Percentiles rank a stretch among this genome's conserved stretches.
phyloP scores from a whole-genome alignment of 768 basidiomycete species.

The Rubroboletus satanas region DNA sequence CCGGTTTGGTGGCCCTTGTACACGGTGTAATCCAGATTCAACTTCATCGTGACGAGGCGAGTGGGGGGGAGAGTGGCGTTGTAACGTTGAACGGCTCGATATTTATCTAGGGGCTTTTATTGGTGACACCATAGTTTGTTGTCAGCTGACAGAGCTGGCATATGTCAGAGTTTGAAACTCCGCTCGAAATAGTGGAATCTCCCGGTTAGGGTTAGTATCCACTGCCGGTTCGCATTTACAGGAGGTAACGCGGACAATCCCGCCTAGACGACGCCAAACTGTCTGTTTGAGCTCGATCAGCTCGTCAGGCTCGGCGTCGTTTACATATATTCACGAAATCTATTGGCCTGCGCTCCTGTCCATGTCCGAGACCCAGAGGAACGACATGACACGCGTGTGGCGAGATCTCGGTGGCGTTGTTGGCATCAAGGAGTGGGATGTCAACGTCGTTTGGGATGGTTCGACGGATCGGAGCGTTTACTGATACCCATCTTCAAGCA shows the following conservation, averaged over 20 bases:
- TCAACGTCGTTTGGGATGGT: slow-evolving; percentile 43
- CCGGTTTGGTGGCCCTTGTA: slow-evolving; percentile 29
- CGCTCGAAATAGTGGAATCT: too few species aligned
- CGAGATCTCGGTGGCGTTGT: slow-evolving; percentile 59
- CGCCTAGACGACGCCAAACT: too few species aligned
- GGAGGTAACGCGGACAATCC: too few species aligned
- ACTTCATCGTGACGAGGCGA: slow-evolving; percentile 5
- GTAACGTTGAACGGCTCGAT: background rate
- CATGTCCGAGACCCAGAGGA: slow-evolving; percentile 49
- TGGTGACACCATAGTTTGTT: slow-evolving; percentile 6
- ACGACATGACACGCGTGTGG: slow-evolving; percentile 60
- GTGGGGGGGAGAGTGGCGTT: background rate
- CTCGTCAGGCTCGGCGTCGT: slow-evolving; percentile 63
- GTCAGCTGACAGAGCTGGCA: too few species aligned
- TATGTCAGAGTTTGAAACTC: too few species aligned
- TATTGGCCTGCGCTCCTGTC: slow-evolving; percentile 70
- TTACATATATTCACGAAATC: slow-evolving; percentile 68
- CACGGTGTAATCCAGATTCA: slow-evolving; percentile 25
- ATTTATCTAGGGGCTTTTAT: background rate
- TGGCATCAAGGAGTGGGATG: slow-evolving; percentile 77
- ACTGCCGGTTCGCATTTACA: too few species aligned
- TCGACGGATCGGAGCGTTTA: background rate
- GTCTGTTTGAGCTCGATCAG: slow-evolving; percentile 68
- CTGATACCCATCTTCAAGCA: too few species aligned
- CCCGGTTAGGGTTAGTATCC: too few species aligned